phyloP scores from a whole-genome alignment of 805 yeast genomes.

The Metschnikowia baotianmanensis region DNA sequence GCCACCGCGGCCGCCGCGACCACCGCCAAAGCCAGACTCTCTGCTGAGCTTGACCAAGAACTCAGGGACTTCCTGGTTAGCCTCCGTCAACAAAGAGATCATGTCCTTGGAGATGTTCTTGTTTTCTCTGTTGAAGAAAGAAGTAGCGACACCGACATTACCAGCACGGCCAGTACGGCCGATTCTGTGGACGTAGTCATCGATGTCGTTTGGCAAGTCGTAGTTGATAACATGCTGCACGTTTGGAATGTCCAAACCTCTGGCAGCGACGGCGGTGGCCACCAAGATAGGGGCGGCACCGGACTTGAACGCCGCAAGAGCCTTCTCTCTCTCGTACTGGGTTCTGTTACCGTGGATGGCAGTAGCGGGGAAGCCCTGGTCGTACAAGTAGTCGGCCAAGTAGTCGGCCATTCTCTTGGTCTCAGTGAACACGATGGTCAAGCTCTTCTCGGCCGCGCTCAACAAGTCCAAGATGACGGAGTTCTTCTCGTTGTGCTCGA shows the following conservation, averaged over 20 bases:
- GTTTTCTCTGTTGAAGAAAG: conserved; percentile 96
- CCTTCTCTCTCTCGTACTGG: conserved; percentile 96
- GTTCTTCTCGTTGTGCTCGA: conserved; percentile 91
- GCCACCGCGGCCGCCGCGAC: conserved; percentile 40
- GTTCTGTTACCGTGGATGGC: conserved; percentile 99
- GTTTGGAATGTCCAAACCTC: conserved; percentile 99
- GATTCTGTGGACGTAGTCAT: conserved; percentile 98
- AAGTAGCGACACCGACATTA: conserved; percentile 97
- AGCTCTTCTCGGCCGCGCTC: conserved; percentile 73
- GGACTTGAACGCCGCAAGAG: conserved; percentile 86
- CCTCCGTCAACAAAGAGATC: conserved; percentile 84
- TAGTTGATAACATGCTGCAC: conserved; percentile 97
- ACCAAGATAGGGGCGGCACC: conserved; percentile 94
- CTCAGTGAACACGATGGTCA: conserved; percentile 94
- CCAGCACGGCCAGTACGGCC: conserved; percentile 99
- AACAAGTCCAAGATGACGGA: conserved; percentile 83
- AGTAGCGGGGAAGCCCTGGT: conserved; percentile 92
- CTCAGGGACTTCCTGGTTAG: conserved; percentile 95
- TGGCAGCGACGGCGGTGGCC: conserved; percentile 99
- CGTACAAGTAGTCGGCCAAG: conserved; percentile 85
- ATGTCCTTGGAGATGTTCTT: conserved; percentile 84
- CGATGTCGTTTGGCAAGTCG: conserved; percentile 95
- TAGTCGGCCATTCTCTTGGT: conserved; percentile 98
- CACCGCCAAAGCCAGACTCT: conserved; percentile 57
- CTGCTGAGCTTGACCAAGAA: conserved; percentile 79